These are phyloP conservation scores for Vigna hirtella DNA, from an alignment of 306 rosid genomes.

Conservation along the genomic window DNA sequence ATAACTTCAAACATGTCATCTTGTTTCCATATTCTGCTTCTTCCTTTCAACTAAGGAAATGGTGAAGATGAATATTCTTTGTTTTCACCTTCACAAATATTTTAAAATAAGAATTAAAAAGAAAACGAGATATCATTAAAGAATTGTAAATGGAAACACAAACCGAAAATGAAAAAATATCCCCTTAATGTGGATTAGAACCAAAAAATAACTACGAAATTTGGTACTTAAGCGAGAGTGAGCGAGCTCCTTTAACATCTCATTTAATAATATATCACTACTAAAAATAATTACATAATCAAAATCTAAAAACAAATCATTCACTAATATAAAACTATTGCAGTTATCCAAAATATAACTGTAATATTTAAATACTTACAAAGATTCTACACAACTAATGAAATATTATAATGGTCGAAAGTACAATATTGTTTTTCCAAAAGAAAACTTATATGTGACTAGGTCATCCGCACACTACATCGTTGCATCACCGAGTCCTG, in stretches of 20 bases:
- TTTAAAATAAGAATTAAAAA: neutral
- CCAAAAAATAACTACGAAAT: neutral
- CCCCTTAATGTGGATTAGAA: slow-evolving; percentile 3
- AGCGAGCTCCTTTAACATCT: neutral
- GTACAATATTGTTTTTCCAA: no score
- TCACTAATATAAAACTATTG: no score
- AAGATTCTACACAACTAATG: no score
- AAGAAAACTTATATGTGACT: no score
- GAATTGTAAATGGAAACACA: neutral
- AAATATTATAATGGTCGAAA: no score
- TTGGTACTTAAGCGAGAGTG: neutral
- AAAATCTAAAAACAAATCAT: no score
- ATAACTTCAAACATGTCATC: neutral
- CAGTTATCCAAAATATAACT: no score
- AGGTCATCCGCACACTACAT: no score
- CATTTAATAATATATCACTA: no score
- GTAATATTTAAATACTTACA: no score
- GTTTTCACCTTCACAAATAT: neutral
- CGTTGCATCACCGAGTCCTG: no score
- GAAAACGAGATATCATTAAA: neutral
- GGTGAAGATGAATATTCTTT: neutral
- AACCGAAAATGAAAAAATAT: neutral
- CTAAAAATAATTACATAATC: no score
- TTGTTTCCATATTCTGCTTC: neutral
- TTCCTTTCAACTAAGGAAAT: neutral